Evolutionary conservation across 257 asterid genomes (phyloP).

Genomic region (Plantago major): DNA sequence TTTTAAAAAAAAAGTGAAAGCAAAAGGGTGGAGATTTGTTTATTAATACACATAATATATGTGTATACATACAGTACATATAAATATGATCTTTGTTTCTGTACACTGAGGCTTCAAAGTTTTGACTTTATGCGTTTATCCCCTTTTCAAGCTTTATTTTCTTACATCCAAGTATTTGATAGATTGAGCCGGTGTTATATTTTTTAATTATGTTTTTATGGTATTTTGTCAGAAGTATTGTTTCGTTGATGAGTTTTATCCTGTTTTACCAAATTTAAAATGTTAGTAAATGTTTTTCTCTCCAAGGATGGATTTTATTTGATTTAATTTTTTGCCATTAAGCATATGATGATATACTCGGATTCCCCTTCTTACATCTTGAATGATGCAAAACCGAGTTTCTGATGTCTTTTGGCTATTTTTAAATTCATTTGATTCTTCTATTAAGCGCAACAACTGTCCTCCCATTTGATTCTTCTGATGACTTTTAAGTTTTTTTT

Average conservation of each 20-base stretch:
- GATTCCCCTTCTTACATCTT: constrained; percentile 91
- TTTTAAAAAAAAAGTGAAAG: no score
- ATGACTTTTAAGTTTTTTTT: no score
- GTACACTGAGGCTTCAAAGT: no score
- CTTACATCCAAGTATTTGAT: neutral
- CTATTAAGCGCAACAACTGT: no score
- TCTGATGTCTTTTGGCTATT: constrained; percentile 51
- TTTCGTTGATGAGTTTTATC: neutral
- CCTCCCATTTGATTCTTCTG: neutral
- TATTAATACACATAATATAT: no score
- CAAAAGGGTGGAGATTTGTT: no score
- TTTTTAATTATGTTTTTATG: no score
- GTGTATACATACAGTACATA: no score
- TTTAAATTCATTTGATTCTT: neutral
- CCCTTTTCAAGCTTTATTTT: neutral
- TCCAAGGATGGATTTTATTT: neutral
- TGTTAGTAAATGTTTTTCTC: neutral
- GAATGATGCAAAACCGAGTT: constrained; percentile 89
- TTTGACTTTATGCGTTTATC: neutral
- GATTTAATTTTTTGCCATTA: neutral
- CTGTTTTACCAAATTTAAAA: neutral
- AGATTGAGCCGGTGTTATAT: neutral
- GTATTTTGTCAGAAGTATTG: neutral
- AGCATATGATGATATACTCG: constrained; percentile 83
- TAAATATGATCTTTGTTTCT: no score